phyloP scores from a whole-genome alignment of 176 grass and related monocot species.

The Saccharum officinarum region DNA sequence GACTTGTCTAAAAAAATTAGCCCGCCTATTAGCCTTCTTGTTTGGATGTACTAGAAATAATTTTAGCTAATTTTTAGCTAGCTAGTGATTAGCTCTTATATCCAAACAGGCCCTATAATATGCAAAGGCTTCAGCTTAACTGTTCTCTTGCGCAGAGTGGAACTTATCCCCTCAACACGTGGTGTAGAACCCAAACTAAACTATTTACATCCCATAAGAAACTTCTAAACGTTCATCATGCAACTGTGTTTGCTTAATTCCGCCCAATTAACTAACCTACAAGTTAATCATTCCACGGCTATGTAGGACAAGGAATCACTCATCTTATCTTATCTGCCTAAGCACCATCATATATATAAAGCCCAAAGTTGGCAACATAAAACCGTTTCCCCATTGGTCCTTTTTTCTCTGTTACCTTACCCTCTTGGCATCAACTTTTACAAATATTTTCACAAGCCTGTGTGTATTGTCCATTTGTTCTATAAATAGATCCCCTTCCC shows the following conservation, averaged over 20 bases:
- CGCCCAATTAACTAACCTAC: constrained; percentile 17
- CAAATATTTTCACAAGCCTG: background rate
- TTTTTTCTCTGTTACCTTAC: background rate
- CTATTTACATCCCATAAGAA: background rate
- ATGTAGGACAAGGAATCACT: constrained; percentile 2
- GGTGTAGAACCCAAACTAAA: constrained; percentile 23
- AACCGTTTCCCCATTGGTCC: constrained; percentile 35
- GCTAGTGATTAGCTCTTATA: too few relatives aligned
- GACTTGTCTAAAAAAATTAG: too few relatives aligned
- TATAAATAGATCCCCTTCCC: constrained; percentile 49
- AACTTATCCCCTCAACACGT: constrained; percentile 16
- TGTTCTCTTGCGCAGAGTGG: background rate
- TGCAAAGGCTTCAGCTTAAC: background rate
- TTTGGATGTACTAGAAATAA: too few relatives aligned
- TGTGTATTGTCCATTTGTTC: background rate
- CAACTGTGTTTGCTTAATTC: background rate
- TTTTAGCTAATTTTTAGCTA: too few relatives aligned
- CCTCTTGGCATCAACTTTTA: constrained; percentile 15
- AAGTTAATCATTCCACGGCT: constrained; percentile 17
- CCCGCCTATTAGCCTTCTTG: too few relatives aligned
- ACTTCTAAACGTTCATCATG: background rate
- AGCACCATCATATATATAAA: background rate
- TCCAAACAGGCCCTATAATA: too few relatives aligned
- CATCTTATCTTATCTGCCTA: background rate
- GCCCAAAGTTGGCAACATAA: background rate